phyloP scores from a whole-genome alignment of 192 early-diverging fungal species.

The Linnemannia schmuckeri region DNA sequence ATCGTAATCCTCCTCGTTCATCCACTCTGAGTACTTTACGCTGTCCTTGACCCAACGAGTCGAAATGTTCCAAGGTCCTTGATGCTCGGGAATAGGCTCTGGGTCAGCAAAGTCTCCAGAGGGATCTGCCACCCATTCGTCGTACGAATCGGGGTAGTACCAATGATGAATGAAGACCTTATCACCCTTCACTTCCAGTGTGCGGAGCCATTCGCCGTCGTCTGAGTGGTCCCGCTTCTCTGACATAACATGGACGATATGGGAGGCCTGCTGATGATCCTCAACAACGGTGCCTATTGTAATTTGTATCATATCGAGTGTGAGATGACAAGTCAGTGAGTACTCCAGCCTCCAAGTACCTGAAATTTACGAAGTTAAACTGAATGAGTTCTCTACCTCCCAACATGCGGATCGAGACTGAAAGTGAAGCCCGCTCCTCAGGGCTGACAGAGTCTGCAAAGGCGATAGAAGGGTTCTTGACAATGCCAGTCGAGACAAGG shows the following conservation, averaged over 20 bases:
- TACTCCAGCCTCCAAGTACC: neutral
- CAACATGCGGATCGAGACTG: slow-evolving; percentile 31
- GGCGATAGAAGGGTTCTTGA: slow-evolving; percentile 58
- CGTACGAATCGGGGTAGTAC: slow-evolving; percentile 86
- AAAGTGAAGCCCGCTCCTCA: slow-evolving; percentile 46
- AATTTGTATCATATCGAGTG: neutral
- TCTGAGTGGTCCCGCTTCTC: slow-evolving; percentile 38
- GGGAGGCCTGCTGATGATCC: slow-evolving; percentile 50
- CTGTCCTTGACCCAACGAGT: slow-evolving; percentile 84
- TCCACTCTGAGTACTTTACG: slow-evolving; percentile 79
- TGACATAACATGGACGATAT: slow-evolving; percentile 58
- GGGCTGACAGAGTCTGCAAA: slow-evolving; percentile 53
- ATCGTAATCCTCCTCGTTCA: slow-evolving; percentile 90
- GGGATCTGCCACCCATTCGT: slow-evolving; percentile 74
- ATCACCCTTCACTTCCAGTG: slow-evolving; percentile 67
- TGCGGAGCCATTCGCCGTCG: slow-evolving; percentile 68
- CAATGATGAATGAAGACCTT: slow-evolving; percentile 81
- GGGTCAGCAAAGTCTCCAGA: slow-evolving; percentile 69
- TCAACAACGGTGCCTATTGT: slow-evolving; percentile 45
- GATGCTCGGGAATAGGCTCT: slow-evolving; percentile 67
- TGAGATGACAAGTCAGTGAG: neutral
- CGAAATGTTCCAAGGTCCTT: slow-evolving; percentile 77
- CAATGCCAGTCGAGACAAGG: slow-evolving; percentile 29
- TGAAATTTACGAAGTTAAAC: neutral
- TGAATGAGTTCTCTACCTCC: slow-evolving; percentile 53